These are phyloP conservation scores for Macrolepiota fuliginosa DNA, from an alignment of 768 basidiomycete species.

Conservation along the genomic window DNA sequence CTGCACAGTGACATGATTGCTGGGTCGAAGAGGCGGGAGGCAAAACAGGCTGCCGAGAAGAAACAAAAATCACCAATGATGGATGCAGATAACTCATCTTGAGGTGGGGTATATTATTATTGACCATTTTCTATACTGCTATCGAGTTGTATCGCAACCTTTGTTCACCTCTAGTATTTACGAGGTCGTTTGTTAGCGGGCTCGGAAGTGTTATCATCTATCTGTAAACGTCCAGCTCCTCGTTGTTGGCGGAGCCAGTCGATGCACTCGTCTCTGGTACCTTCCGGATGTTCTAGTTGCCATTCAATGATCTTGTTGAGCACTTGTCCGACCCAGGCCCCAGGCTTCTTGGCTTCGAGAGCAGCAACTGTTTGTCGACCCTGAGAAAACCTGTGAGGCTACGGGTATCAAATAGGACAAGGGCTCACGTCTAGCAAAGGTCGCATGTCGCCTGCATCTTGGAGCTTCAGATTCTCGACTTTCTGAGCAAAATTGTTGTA, in stretches of 20 bases:
- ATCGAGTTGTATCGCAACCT: not conserved
- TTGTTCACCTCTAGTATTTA: slow-evolving; percentile 21
- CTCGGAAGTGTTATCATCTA: slow-evolving; percentile 22
- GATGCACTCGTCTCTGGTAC: slow-evolving; percentile 63
- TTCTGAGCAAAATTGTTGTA: slow-evolving; percentile 68
- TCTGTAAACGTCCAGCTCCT: slow-evolving; percentile 34
- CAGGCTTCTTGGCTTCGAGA: slow-evolving; percentile 54
- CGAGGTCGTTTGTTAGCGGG: slow-evolving; percentile 37
- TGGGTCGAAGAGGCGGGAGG: slow-evolving; percentile 66
- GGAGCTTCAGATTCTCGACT: slow-evolving; percentile 62
- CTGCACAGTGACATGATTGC: slow-evolving; percentile 70
- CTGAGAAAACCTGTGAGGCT: slow-evolving; percentile 36
- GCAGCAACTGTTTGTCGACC: slow-evolving; percentile 62
- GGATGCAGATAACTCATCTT: not conserved
- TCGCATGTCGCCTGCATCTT: slow-evolving; percentile 59
- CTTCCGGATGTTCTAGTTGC: slow-evolving; percentile 78
- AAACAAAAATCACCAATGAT: not conserved
- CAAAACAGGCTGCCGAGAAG: not conserved
- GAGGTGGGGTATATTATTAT: not conserved
- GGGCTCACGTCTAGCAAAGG: slow-evolving; percentile 75
- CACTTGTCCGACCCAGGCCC: slow-evolving; percentile 66
- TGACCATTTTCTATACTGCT: not conserved
- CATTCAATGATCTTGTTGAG: slow-evolving; percentile 73
- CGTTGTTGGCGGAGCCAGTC: slow-evolving; percentile 66
- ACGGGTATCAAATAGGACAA: not conserved